A percentile compares a stretch with the other conserved stretches of the same genome.
Evolutionary conservation across 2,329 filamentous ascomycete genomes (phyloP).

Genomic region (Diaporthe longicolla): DNA sequence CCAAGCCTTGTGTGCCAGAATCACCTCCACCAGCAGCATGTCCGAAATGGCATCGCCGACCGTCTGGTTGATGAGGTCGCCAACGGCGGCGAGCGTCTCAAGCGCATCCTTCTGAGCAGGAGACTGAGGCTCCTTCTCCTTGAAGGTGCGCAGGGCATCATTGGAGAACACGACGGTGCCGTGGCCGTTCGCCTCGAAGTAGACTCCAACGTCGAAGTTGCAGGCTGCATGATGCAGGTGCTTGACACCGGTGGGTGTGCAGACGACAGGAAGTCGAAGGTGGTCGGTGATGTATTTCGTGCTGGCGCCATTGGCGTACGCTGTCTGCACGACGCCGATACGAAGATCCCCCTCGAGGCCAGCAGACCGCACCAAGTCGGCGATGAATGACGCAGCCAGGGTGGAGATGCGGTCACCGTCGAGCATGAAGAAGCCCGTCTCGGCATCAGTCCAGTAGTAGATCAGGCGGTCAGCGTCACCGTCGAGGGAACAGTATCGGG

Average conservation of each 20-base stretch:
- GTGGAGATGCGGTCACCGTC: slow-evolving; percentile 98
- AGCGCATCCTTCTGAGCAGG: slow-evolving; percentile 93
- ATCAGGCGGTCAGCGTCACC: slow-evolving; percentile 96
- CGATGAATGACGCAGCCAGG: slow-evolving; percentile 92
- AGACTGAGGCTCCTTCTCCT: slow-evolving; percentile 85
- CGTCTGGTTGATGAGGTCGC: slow-evolving; percentile 97
- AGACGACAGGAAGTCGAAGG: slow-evolving; percentile 89
- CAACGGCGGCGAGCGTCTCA: slow-evolving; percentile 85
- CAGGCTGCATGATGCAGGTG: slow-evolving; percentile 97
- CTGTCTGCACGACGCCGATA: slow-evolving; percentile 96
- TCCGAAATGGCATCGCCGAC: slow-evolving; percentile 97
- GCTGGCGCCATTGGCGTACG: slow-evolving; percentile 96
- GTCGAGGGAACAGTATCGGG: slow-evolving; percentile 91
- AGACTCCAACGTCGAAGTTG: slow-evolving; percentile 95
- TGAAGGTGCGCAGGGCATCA: slow-evolving; percentile 84
- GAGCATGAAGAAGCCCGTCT: slow-evolving; percentile 89
- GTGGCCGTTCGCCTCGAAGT: slow-evolving; percentile 99
- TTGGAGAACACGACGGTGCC: slow-evolving; percentile 96
- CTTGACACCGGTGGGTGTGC: slow-evolving; percentile 96
- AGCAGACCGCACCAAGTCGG: slow-evolving; percentile 85
- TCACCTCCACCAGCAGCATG: slow-evolving; percentile 94
- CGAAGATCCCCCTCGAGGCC: slow-evolving; percentile 85
- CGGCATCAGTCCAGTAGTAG: slow-evolving; percentile 91
- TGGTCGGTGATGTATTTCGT: slow-evolving; percentile 93
- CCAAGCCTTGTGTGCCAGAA: slow-evolving; percentile 96